These are phyloP conservation scores for Verticillium longisporum DNA, from an alignment of 2,329 filamentous ascomycete species.

Conservation along the genomic window DNA sequence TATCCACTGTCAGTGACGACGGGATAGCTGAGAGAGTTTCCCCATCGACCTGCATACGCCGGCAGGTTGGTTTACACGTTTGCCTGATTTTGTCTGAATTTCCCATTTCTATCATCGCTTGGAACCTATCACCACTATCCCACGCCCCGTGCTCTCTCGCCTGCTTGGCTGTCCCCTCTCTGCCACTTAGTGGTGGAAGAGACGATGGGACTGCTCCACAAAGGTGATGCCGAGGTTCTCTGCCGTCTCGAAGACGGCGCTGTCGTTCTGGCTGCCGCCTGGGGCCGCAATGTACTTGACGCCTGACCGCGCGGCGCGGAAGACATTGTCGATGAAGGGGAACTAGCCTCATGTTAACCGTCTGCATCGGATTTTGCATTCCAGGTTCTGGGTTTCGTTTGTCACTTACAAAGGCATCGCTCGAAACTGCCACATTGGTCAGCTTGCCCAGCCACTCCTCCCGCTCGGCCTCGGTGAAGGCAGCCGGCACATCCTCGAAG, in stretches of 20 bases:
- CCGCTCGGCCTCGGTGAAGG: constrained; percentile 80
- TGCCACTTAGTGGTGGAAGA: constrained; percentile 79
- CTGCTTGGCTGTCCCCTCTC: neutral
- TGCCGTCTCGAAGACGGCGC: constrained; percentile 76
- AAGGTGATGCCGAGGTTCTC: constrained; percentile 91
- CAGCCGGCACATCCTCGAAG: constrained; percentile 80
- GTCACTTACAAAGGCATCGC: constrained; percentile 85
- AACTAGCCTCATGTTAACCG: constrained; percentile 51
- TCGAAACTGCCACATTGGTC: constrained; percentile 76
- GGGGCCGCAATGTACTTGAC: constrained; percentile 95
- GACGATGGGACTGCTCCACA: constrained; percentile 85
- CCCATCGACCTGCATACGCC: no score
- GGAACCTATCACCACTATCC: no score
- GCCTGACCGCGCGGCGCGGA: constrained; percentile 80
- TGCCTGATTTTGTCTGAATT: no score
- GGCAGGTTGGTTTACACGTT: no score
- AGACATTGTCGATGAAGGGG: constrained; percentile 97
- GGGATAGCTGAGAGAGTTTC: no score
- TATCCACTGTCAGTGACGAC: no score
- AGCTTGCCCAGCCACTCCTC: constrained; percentile 81
- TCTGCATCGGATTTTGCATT: neutral
- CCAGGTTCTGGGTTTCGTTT: neutral
- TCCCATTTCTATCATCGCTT: no score
- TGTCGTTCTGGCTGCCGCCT: constrained; percentile 81
- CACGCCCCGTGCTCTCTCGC: no score